Percentiles rank a stretch among this genome's conserved stretches.
Evolutionary conservation across 2,329 filamentous ascomycete species (phyloP).

Genomic region (Penicillium sp.): DNA sequence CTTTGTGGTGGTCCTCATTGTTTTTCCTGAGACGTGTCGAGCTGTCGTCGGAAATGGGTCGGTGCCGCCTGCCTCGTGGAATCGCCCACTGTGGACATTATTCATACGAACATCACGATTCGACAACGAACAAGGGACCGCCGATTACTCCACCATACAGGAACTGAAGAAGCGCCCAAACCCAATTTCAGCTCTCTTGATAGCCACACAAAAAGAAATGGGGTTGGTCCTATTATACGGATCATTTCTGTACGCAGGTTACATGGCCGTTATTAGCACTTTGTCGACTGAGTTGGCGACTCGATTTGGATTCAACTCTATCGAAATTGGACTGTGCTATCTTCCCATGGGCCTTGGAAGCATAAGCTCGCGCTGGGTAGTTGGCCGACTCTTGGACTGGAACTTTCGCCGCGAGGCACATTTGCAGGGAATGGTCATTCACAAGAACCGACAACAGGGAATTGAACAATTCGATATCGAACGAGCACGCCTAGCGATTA

Average conservation of each 20-base stretch:
- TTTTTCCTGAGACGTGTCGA: constrained; percentile 54
- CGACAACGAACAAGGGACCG: background rate
- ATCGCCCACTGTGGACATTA: constrained; percentile 16
- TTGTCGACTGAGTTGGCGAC: constrained; percentile 44
- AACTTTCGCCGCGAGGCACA: constrained; percentile 65
- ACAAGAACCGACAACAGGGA: constrained; percentile 48
- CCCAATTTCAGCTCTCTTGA: constrained; percentile 25
- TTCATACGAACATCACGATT: background rate
- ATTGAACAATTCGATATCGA: constrained; percentile 54
- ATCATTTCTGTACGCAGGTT: constrained; percentile 44
- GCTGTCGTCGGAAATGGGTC: constrained; percentile 39
- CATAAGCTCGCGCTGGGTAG: constrained; percentile 29
- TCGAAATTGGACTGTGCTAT: constrained; percentile 27
- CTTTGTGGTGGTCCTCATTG: constrained; percentile 54
- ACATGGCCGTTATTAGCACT: constrained; percentile 44
- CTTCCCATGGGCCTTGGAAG: constrained; percentile 21
- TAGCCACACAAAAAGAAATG: constrained; percentile 36
- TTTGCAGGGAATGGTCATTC: constrained; percentile 46
- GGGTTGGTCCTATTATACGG: constrained; percentile 35
- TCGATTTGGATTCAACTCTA: constrained; percentile 21
- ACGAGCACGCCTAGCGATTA: constrained; percentile 34
- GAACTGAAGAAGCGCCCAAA: constrained; percentile 16
- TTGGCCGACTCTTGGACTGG: constrained; percentile 57
- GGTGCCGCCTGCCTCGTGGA: constrained; percentile 24
- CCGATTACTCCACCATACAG: constrained; percentile 13